Conservation (phyloP, 805 yeast genomes). For the Pichia deserticola region DNA sequence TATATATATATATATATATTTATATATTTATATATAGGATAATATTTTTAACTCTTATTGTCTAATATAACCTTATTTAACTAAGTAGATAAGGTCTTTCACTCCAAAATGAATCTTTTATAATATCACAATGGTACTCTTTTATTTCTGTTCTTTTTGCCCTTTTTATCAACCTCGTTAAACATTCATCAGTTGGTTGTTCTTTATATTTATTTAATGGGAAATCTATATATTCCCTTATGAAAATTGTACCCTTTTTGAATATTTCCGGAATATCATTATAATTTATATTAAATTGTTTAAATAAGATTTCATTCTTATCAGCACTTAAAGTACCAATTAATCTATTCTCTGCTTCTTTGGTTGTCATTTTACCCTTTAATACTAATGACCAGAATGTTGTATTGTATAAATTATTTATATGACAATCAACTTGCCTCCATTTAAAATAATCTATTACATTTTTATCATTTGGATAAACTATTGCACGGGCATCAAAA, state of each 20-base stretch:
- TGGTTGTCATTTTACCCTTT: conserved; percentile 60
- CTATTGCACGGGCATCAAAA: conserved; percentile 86
- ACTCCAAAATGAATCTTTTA: conserved; percentile 58
- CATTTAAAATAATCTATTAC: conserved; percentile 82
- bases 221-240: conserved; percentile 36
- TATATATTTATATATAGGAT: neutral
- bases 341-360: conserved; percentile 72
- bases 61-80: neutral
- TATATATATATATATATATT: neutral
- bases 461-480: conserved; percentile 57
- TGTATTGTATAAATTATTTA: conserved; percentile 89
- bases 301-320: conserved; percentile 81
- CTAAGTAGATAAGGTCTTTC: conserved; percentile 33
- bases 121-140: conserved; percentile 51
- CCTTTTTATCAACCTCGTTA: conserved; percentile 40
- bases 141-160: conserved; percentile 40
- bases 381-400: conserved; percentile 81
- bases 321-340: conserved; percentile 76
- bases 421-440: conserved; percentile 96
- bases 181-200: conserved; percentile 36
- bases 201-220: neutral
- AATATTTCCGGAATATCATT: conserved; percentile 84
- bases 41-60: no score
- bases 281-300: conserved; percentile 76
- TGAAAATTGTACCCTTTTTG: conserved; percentile 70